Percentiles rank a stretch among this genome's conserved stretches.
Evolutionary conservation across 768 basidiomycete genomes (phyloP).

Genomic region (Boletus huronensis): DNA sequence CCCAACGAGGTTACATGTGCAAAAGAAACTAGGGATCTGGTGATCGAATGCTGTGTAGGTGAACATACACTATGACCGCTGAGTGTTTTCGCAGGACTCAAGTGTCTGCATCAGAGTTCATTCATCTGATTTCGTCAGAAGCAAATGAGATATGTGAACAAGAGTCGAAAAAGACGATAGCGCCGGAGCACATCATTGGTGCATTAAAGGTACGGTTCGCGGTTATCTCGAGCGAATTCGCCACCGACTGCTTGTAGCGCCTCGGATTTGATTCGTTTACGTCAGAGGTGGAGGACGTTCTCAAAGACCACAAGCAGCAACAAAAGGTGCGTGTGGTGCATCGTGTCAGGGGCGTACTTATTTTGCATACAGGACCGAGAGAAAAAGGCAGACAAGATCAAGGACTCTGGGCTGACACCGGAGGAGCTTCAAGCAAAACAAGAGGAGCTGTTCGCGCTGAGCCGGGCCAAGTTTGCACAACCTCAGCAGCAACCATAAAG

Average conservation of each 20-base stretch:
- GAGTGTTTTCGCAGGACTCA: conserved; percentile 14
- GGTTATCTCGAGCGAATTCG: neutral
- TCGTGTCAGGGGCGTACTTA: conserved; percentile 2
- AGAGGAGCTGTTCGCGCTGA: conserved; percentile 89
- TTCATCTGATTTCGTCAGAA: conserved; percentile 94
- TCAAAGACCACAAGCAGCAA: conserved; percentile 95
- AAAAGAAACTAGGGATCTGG: conserved; percentile 94
- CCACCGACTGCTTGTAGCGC: conserved; percentile 45
- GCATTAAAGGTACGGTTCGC: conserved; percentile 72
- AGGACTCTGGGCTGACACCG: conserved; percentile 84
- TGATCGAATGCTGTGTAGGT: conserved; percentile 99
- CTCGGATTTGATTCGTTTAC: conserved; percentile 93
- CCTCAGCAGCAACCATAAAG: conserved; percentile 40
- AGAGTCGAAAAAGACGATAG: conserved; percentile 98
- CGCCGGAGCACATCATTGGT: conserved; percentile 92
- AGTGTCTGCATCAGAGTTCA: conserved; percentile 69
- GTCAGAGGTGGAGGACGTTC: conserved; percentile 83
- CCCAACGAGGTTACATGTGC: conserved; percentile 85
- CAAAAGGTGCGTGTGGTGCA: conserved; percentile 63
- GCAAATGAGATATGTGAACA: conserved; percentile 98
- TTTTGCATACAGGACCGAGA: conserved; percentile 64
- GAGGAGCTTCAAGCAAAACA: conserved; percentile 88
- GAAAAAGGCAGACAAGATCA: conserved; percentile 88
- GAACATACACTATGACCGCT: conserved; percentile 39
- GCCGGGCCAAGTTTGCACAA: conserved; percentile 74